Conservation (phyloP, 805 yeast genomes). For the Wickerhamomyces sydowiorum region DNA sequence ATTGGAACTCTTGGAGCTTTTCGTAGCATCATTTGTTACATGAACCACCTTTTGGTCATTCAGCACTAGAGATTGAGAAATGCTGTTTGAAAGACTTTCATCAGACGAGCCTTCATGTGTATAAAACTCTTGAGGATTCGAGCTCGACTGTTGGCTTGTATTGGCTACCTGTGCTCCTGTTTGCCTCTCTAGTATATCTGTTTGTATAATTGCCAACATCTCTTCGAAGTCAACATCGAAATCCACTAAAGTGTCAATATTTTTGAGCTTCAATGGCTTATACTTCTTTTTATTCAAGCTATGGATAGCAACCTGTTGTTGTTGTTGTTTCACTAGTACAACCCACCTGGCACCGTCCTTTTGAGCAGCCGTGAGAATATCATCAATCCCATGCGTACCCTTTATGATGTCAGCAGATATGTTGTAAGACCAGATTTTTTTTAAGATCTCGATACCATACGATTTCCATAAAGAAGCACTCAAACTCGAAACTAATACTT, state of each 20-base stretch:
- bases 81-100: slow-evolving; percentile 18
- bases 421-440: slow-evolving; percentile 67
- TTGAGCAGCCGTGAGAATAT: slow-evolving; percentile 55
- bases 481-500: slow-evolving; percentile 72
- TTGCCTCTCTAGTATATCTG: slow-evolving; percentile 17
- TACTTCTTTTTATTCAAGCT: slow-evolving; percentile 41
- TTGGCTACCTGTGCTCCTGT: background rate
- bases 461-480: slow-evolving; percentile 50
- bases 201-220: slow-evolving; percentile 38
- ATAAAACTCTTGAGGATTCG: slow-evolving; percentile 17
- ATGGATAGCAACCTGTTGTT: slow-evolving; percentile 34
- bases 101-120: slow-evolving; percentile 16
- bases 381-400: slow-evolving; percentile 50
- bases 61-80: slow-evolving; percentile 24
- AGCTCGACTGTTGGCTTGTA: slow-evolving; percentile 3
- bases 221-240: slow-evolving; percentile 71
- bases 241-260: slow-evolving; percentile 55
- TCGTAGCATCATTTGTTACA: slow-evolving; percentile 76
- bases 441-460: slow-evolving; percentile 58
- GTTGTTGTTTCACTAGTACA: slow-evolving; percentile 74
- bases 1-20: slow-evolving; percentile 69
- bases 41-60: slow-evolving; percentile 50
- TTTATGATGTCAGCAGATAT: slow-evolving; percentile 70
- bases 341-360: slow-evolving; percentile 73
- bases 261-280: slow-evolving; percentile 73